Percentiles rank a stretch among this genome's conserved stretches.
These are phyloP conservation scores for Camellia granthamiana DNA, from an alignment of 148 eudicot genomes.

Conservation along the genomic window DNA sequence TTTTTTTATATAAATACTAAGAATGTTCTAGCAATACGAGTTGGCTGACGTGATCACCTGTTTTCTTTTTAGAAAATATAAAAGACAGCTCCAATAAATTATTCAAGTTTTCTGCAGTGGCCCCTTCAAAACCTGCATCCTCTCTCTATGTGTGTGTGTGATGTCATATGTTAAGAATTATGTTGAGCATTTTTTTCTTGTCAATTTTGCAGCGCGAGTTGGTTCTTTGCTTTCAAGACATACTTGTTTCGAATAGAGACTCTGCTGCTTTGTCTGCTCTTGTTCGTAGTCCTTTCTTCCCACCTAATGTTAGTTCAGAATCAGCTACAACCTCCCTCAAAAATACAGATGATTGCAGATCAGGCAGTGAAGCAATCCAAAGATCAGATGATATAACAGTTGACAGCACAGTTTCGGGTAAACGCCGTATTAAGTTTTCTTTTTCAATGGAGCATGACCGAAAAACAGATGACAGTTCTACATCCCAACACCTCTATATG, in stretches of 20 bases:
- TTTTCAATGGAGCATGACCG: slow-evolving; percentile 61
- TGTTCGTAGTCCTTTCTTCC: slow-evolving; percentile 56
- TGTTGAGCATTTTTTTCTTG: background rate
- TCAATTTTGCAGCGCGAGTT: slow-evolving; percentile 75
- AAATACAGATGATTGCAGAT: slow-evolving; percentile 60
- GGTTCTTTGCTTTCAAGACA: slow-evolving; percentile 71
- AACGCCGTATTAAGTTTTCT: slow-evolving; percentile 59
- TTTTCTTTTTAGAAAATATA: background rate
- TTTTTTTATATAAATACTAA: background rate
- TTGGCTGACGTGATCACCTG: background rate
- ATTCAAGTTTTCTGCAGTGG: too few species aligned
- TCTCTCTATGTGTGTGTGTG: background rate
- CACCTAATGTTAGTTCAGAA: slow-evolving; percentile 85
- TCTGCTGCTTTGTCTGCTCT: slow-evolving; percentile 51
- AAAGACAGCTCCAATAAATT: too few species aligned
- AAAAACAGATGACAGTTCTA: slow-evolving; percentile 80
- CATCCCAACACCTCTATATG: slow-evolving; percentile 51
- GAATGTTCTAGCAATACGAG: background rate
- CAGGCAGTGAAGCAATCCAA: slow-evolving; percentile 75
- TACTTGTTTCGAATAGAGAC: slow-evolving; percentile 68
- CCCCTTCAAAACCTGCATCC: too few species aligned
- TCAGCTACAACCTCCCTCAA: slow-evolving; percentile 86
- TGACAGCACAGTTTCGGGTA: slow-evolving; percentile 75
- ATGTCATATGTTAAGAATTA: background rate
- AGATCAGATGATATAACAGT: slow-evolving; percentile 87